Conservation (phyloP, 2,329 filamentous ascomycete species). For the Scorias spongiosa region DNA sequence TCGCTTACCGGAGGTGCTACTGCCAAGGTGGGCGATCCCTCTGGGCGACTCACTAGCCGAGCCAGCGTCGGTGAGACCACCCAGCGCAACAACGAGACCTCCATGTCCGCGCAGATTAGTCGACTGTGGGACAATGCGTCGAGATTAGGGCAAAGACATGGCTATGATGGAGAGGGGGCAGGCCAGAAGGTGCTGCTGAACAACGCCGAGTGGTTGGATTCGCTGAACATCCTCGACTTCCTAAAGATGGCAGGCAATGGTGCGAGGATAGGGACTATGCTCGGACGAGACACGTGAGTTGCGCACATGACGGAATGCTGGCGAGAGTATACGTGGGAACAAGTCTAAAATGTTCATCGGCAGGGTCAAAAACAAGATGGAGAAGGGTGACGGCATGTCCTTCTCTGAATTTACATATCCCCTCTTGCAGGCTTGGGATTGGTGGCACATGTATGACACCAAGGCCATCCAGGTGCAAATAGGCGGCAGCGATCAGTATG, state of each 20-base stretch:
- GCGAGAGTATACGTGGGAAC: neutral
- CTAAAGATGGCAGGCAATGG: conserved; percentile 57
- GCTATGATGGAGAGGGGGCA: conserved; percentile 43
- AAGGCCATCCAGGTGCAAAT: conserved; percentile 69
- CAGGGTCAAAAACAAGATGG: conserved; percentile 67
- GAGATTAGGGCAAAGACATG: conserved; percentile 44
- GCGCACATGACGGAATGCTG: neutral
- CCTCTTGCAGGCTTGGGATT: conserved; percentile 89
- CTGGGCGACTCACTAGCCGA: conserved; percentile 49
- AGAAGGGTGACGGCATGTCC: conserved; percentile 82
- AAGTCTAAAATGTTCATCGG: conserved; percentile 9
- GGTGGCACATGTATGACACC: conserved; percentile 69
- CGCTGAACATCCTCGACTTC: conserved; percentile 57
- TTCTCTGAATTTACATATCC: conserved; percentile 90
- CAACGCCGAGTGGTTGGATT: conserved; percentile 73
- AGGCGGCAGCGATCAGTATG: conserved; percentile 88
- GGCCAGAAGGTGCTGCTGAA: conserved; percentile 58
- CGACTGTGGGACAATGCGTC: conserved; percentile 64
- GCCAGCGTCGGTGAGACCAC: conserved; percentile 36
- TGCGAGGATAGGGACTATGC: conserved; percentile 70
- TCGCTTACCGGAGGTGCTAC: conserved; percentile 52
- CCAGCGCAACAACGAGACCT: conserved; percentile 48
- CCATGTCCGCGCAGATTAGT: conserved; percentile 54
- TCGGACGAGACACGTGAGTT: conserved; percentile 69
- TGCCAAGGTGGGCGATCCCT: conserved; percentile 65